Evolutionary conservation across 345 rosid species (phyloP).

Genomic region (Melaleuca quinquenervia): DNA sequence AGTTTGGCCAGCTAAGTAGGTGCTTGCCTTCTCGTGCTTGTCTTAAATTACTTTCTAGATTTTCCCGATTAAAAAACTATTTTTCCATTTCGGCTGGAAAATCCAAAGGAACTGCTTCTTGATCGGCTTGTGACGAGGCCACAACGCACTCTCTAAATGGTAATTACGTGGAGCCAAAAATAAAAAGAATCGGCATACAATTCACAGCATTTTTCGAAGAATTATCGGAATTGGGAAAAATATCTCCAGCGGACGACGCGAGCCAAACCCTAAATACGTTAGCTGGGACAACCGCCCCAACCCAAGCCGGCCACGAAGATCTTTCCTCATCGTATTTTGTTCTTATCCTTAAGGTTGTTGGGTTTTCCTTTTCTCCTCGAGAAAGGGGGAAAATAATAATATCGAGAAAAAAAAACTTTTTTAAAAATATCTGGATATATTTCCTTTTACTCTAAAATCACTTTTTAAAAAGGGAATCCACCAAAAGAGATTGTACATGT

Average conservation of each 20-base stretch:
- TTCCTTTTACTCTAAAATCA: too few species aligned
- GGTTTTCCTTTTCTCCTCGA: background rate
- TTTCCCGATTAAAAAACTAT: background rate
- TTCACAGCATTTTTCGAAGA: background rate
- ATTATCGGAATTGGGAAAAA: background rate
- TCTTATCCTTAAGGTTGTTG: background rate
- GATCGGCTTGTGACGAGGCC: background rate
- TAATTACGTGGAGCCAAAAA: background rate
- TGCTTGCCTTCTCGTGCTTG: background rate
- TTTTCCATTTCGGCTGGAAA: background rate
- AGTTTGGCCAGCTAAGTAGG: background rate
- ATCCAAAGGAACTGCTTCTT: background rate
- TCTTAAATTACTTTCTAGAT: background rate
- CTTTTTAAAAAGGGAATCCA: too few species aligned
- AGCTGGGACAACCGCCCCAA: background rate
- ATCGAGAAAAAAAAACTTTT: background rate
- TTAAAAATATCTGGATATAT: too few species aligned
- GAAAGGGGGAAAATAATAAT: background rate
- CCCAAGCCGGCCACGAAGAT: background rate
- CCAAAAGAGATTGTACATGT: too few species aligned
- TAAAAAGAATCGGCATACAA: background rate
- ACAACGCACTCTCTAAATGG: background rate
- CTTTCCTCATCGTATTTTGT: too few species aligned
- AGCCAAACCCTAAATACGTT: background rate
- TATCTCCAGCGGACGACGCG: background rate